Conservation (phyloP, 352 stramenopile species). For the Pythium insidiosum region DNA sequence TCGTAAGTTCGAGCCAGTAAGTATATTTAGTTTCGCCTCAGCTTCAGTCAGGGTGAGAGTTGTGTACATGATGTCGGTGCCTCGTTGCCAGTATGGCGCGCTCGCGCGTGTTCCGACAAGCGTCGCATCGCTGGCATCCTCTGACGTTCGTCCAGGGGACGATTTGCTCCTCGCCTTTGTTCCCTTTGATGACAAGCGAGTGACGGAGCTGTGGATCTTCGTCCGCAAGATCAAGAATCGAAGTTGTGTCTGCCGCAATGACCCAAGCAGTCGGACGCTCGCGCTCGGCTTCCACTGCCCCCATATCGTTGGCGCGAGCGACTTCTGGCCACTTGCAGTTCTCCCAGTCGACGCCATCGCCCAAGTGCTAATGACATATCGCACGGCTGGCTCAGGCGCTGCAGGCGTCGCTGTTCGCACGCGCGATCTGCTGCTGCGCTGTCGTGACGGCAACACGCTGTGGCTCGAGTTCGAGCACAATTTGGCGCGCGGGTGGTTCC, state of each 20-base stretch:
- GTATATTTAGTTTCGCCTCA: too few species aligned
- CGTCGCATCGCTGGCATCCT: too few species aligned
- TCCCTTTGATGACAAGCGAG: too few species aligned
- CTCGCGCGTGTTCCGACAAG: not conserved
- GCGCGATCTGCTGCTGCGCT: constrained; percentile 27
- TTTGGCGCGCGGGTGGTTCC: constrained; percentile 27
- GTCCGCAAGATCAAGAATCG: too few species aligned
- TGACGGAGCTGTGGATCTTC: too few species aligned
- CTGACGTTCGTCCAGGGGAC: too few species aligned
- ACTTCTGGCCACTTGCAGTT: constrained; percentile 19
- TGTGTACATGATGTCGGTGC: not conserved
- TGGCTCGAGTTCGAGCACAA: constrained; percentile 55
- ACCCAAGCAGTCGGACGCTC: too few species aligned
- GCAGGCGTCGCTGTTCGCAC: constrained; percentile 21
- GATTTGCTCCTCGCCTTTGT: too few species aligned
- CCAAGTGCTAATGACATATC: constrained; percentile 35
- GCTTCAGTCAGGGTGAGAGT: too few species aligned
- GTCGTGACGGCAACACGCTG: constrained; percentile 10
- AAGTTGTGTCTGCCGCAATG: too few species aligned
- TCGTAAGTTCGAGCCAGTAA: not conserved
- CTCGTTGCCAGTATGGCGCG: not conserved
- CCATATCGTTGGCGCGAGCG: constrained; percentile 23
- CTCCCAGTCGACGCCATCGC: constrained; percentile 19
- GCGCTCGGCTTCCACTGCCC: constrained; percentile 36
- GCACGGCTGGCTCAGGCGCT: constrained; percentile 7